A percentile compares a stretch with the other conserved stretches of the same genome.
phyloP scores from a whole-genome alignment of 2,329 filamentous ascomycete species.

The Eurotiales sp. region DNA sequence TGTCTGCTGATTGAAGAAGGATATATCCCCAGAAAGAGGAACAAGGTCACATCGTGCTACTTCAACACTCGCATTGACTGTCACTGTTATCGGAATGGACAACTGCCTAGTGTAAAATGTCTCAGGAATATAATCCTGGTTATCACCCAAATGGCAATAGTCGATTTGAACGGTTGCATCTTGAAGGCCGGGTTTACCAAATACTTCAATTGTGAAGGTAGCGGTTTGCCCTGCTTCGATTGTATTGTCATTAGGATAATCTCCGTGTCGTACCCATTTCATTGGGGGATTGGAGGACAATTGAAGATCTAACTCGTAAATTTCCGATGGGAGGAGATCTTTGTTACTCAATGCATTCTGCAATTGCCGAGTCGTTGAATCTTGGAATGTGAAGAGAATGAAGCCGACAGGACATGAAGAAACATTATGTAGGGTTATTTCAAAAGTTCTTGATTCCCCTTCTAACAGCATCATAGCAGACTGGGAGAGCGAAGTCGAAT shows the following conservation, averaged over 20 bases:
- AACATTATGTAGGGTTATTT: constrained; percentile 73
- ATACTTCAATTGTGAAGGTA: constrained; percentile 76
- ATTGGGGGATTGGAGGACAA: constrained; percentile 69
- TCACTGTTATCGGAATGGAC: constrained; percentile 75
- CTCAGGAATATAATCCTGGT: constrained; percentile 63
- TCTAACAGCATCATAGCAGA: constrained; percentile 89
- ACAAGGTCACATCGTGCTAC: constrained; percentile 74
- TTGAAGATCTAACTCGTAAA: constrained; percentile 82
- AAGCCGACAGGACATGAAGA: constrained; percentile 76
- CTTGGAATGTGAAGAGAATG: constrained; percentile 81
- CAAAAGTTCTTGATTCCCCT: constrained; percentile 76
- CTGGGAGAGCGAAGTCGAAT: constrained; percentile 73
- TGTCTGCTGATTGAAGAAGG: constrained; percentile 51
- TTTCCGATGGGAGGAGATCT: constrained; percentile 71
- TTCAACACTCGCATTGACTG: constrained; percentile 88
- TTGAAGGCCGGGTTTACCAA: constrained; percentile 81
- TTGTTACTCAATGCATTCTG: constrained; percentile 71
- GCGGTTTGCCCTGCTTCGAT: constrained; percentile 66
- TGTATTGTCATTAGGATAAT: constrained; percentile 48
- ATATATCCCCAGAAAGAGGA: constrained; percentile 66
- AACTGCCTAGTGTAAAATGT: constrained; percentile 82
- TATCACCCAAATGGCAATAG: constrained; percentile 74
- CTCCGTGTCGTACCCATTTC: constrained; percentile 50
- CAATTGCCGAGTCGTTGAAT: constrained; percentile 76
- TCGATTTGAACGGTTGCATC: constrained; percentile 77